phyloP scores from a whole-genome alignment of 179 eudicot genomes.

The Beta corolliflora region DNA sequence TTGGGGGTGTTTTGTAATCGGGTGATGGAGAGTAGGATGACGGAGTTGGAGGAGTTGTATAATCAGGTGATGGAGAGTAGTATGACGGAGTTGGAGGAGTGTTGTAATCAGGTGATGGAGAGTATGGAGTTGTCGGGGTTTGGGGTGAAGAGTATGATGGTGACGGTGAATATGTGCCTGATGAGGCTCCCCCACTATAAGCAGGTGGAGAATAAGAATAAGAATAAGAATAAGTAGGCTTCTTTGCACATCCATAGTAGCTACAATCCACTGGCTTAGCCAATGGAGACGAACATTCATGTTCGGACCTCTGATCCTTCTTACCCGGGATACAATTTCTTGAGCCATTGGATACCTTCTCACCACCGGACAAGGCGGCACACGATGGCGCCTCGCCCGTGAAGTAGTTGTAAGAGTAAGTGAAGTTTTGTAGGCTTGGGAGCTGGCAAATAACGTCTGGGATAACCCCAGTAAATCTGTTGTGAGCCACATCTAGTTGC shows the following conservation, averaged over 20 bases:
- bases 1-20: background rate
- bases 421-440: constrained; percentile 34
- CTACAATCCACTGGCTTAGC: constrained; percentile 43
- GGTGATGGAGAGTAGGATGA: no score
- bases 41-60: no score
- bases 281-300: constrained; percentile 28
- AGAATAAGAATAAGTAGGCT: background rate
- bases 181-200: background rate
- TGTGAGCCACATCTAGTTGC: constrained; percentile 42
- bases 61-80: no score
- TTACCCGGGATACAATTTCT: constrained; percentile 33
- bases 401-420: constrained; percentile 43
- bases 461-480: constrained; percentile 34
- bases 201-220: background rate
- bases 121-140: background rate
- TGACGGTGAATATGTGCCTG: background rate
- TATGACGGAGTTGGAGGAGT: no score
- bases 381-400: constrained; percentile 36
- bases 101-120: background rate
- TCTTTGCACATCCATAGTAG: constrained; percentile 25
- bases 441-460: constrained; percentile 35
- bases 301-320: constrained; percentile 16
- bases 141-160: background rate
- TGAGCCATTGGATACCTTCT: constrained; percentile 4
- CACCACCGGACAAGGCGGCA: constrained; percentile 11